Conservation (phyloP, 495 filamentous ascomycete genomes). For the Podospora sp. region DNA sequence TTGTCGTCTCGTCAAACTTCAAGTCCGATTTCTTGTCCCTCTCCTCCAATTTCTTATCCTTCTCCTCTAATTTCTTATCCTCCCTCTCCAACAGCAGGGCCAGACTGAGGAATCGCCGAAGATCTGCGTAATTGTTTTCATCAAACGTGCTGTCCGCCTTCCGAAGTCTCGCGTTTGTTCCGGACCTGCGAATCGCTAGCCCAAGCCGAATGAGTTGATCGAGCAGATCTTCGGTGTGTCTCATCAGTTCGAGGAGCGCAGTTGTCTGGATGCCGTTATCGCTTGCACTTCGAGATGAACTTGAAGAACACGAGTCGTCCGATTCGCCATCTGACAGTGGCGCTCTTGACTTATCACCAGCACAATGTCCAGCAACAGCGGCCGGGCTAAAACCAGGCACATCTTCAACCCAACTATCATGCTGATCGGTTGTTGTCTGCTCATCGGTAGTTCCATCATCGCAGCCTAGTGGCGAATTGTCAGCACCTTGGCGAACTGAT, state of each 20-base stretch:
- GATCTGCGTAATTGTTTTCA: not conserved
- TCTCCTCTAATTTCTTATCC: not conserved
- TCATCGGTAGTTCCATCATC: too few species aligned
- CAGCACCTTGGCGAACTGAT: too few species aligned
- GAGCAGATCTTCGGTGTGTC: not conserved
- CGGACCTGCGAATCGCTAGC: not conserved
- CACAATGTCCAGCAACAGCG: too few species aligned
- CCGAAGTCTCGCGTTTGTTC: conserved; percentile 3
- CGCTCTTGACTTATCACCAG: too few species aligned
- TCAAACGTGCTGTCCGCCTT: conserved; percentile 1
- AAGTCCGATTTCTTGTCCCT: not conserved
- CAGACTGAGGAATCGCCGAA: not conserved
- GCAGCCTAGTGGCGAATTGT: not conserved
- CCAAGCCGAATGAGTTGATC: conserved; percentile 1
- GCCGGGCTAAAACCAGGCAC: too few species aligned
- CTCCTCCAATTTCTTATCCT: not conserved
- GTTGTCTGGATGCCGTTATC: not conserved
- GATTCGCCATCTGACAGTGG: too few species aligned
- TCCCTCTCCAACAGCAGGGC: not conserved
- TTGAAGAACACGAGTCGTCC: too few species aligned
- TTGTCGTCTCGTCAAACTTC: too few species aligned
- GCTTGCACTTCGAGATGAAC: too few species aligned
- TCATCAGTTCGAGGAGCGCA: not conserved
- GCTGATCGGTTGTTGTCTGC: too few species aligned
- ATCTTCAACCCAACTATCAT: too few species aligned